Base-by-base conservation (phyloP, 1,284 basidiomycete species). In the Cryptococcus sp. region DNA sequence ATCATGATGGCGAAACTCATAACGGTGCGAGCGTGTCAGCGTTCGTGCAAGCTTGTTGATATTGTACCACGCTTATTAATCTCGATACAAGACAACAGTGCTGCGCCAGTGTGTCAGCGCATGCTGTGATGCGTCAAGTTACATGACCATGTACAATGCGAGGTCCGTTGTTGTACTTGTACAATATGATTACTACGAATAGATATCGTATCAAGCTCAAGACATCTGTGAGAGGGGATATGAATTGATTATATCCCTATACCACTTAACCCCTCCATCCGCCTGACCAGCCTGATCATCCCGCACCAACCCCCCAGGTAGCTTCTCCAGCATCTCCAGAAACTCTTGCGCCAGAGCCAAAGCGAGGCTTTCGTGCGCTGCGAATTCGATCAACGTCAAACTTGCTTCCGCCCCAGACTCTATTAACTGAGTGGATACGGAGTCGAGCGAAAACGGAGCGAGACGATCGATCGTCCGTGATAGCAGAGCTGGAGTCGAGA, bases 321-420 rank as follows among this genome's bases (percentile, higher is more conserved):
- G 82, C 51, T 76, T 76, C 79, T 93, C 91, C 5, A 89, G 84
- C 47, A 84, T 85, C 47, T 82, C 81, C 27, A 94, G 79, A 84
- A 94, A 85, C 72, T 93, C 90, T 55, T 82, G 81, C 3, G 86
- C 83, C 49, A 95, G 81, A 17, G 85, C 86, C 20, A 91, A 82
- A 2, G 88, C 85, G 22, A 94, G 80, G 0, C 80, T 80, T 70
- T 92, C 90, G 54, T 84, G 82, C 40, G 80, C 78, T 1, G 89
- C 87, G 38, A 93, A 82, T 50, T 90, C 84, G 53, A 87, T 64
- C 13, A 76, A 65, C 16, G 72, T 73, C 39, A 77, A 54, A 25
- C 72, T 71, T 35, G 31, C 2, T 8, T 35, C 31, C 10, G 10
- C 27, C 27, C 10, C 27, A 25, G 67, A 61, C 54, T 76, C 75